Evolutionary conservation across 2,329 filamentous ascomycete species (phyloP), one percentile per base, ranked within the genome.

Genomic region (Proliferodiscus dingleyae): DNA sequence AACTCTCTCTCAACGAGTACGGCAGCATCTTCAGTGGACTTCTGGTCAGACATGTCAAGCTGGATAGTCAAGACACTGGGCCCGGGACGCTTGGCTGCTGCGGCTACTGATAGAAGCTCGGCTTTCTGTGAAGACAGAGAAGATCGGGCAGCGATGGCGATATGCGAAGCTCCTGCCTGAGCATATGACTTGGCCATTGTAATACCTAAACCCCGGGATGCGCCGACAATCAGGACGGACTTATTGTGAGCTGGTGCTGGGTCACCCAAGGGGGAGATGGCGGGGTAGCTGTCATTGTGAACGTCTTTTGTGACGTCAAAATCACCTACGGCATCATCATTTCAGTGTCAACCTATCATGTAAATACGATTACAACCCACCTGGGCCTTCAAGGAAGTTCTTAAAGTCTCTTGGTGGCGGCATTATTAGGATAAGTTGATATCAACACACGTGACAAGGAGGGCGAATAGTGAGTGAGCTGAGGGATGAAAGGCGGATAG

Each of bases 131-230:
- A 46, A 0, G 72, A 58, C 0, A 64, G 61, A 4, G 64, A 55
- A 2, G 71, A 75, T 18, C 80, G 72, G 1, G 77, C 78, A 5
- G 65, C 71, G 16, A 83, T 64, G 13, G 71, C 72, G 45, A 84
- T 76, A 22, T 64, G 60, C 0, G 71, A 67, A 23, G 71, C 73
- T 4, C 74, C 73, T 4, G 78, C 77, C 52, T 65, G 65, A 16
- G 77, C 78, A 54, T 72, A 83, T 8, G 74, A 71, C n/a, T 75
- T 56, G 1, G 77, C 77, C 3, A 71, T 75, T 11, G 71, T 68
- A 2, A 66, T 66, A 5, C 80, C 78, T 28, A 80, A 71, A 3
- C 77, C 77, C 30, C 71, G 72, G 2, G 72, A 74, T 0, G 72
- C 77, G 7, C 78, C 79, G 1, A 71, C 77, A 41, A 83, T 71